A percentile compares a stretch with the other conserved stretches of the same genome.
These are phyloP conservation scores for Tulasnella sp. DNA, from an alignment of 768 basidiomycete species.

Conservation along the genomic window DNA sequence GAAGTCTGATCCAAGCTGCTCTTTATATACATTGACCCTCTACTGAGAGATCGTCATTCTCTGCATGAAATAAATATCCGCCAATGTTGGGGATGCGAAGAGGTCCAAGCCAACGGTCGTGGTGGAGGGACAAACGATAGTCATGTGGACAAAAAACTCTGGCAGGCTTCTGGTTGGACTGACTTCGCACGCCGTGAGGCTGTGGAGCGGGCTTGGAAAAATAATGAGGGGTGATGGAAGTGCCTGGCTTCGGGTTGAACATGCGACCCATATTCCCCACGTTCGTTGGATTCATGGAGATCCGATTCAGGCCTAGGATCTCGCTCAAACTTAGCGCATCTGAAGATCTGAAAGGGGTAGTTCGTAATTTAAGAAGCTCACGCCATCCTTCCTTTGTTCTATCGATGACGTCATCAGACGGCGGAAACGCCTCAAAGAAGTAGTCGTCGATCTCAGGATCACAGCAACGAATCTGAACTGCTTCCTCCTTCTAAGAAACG, in stretches of 20 bases:
- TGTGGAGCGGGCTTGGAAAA: neutral
- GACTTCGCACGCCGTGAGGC: neutral
- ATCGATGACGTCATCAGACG: neutral
- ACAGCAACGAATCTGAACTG: no score
- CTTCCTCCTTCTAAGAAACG: no score
- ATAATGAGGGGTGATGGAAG: neutral
- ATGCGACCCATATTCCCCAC: neutral
- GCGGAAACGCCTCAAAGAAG: no score
- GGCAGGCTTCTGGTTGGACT: neutral
- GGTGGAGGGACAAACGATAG: neutral
- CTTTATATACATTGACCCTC: neutral
- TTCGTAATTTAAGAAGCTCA: no score
- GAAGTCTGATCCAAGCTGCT: neutral
- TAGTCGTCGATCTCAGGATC: neutral
- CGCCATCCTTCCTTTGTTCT: neutral
- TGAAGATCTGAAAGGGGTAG: neutral
- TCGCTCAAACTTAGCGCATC: no score
- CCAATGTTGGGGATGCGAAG: neutral
- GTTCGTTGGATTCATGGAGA: neutral
- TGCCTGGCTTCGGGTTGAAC: neutral
- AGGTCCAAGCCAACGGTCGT: neutral
- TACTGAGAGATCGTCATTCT: neutral
- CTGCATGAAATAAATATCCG: neutral
- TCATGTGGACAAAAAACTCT: neutral
- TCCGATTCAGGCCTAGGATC: neutral